Base-by-base conservation (phyloP, 257 asterid species). In the Gentiana dahurica region DNA sequence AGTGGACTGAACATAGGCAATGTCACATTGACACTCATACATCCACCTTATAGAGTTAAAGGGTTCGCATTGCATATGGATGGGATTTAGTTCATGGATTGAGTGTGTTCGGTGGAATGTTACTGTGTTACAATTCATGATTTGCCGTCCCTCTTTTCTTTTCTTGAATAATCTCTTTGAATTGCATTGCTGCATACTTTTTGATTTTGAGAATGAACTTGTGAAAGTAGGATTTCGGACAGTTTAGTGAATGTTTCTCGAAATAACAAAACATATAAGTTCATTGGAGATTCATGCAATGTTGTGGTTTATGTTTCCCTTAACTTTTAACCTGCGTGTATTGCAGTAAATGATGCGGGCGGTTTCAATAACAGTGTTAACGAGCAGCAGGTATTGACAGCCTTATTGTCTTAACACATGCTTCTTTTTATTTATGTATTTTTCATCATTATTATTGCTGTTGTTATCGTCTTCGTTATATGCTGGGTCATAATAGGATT, bases 311-410 rank as follows among this genome's bases (percentile, higher is more conserved):
- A 66, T 48, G 12, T 33, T 43, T 37, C 15, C 6, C 41, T 15
- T 57, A 46, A 51, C 8, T 58, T 44, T 61, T 36, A 45, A 59
- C 24, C 69, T 69, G 61, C 58, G 52, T 69, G 59, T 34, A 68
- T 66, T 71, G 61, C 95, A 92, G 99, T 76, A 54, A 88, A 88
- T 63, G 97, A 88, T 74, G 90, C 87, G 47, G 97, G 97, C 62
- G 65, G 99, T 82, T 92, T 92, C 81, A 92, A 85, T 84, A 88
- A 92, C 80, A 92, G 95, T 58, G 99, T 92, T 60, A 72, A 93
- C 3, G 99, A 73, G 77, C 91, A 88, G 75, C 95, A 92, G 99
- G 99, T 92, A 79, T 52, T 75, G 60, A 60, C 44, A 55, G 53
- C 53, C 69, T 59, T 68, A 54, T 49, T 35, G 47, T 33, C 6